These are phyloP conservation scores for Salvia hispanica DNA, from an alignment of 257 asterid species.

Conservation along the genomic window DNA sequence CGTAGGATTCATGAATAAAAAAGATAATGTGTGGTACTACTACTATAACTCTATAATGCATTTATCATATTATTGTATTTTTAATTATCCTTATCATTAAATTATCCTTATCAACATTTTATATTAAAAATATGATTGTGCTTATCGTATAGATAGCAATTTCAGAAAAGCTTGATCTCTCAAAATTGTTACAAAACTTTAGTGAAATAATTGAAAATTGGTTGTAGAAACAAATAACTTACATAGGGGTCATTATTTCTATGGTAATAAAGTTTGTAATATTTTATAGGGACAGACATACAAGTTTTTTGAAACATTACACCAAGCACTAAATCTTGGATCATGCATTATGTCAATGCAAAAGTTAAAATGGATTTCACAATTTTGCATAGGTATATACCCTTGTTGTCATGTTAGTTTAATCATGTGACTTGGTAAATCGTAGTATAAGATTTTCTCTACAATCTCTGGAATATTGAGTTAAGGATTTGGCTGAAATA, in stretches of 20 bases:
- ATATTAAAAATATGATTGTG: neutral
- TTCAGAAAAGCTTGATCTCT: neutral
- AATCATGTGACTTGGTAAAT: neutral
- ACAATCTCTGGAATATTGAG: conserved; percentile 27
- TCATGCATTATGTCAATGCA: conserved; percentile 18
- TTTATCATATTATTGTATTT: too few species aligned
- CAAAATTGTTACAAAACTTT: neutral
- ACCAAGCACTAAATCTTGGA: conserved; percentile 33
- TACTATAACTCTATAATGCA: too few species aligned
- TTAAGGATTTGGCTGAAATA: neutral
- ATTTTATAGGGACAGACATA: conserved; percentile 19
- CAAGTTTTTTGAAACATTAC: conserved; percentile 14
- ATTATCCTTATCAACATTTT: too few species aligned
- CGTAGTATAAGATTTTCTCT: neutral
- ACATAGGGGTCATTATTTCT: neutral
- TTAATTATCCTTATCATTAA: too few species aligned
- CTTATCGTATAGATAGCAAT: neutral
- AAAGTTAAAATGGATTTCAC: neutral
- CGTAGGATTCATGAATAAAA: neutral
- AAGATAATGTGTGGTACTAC: neutral
- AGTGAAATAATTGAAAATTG: neutral
- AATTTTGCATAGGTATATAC: conserved; percentile 6
- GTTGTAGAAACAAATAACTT: neutral
- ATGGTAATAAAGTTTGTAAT: conserved; percentile 5
- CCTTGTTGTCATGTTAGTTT: conserved; percentile 2